Conservation (phyloP, 306 rosid genomes). For the Prunus kanzakura region DNA sequence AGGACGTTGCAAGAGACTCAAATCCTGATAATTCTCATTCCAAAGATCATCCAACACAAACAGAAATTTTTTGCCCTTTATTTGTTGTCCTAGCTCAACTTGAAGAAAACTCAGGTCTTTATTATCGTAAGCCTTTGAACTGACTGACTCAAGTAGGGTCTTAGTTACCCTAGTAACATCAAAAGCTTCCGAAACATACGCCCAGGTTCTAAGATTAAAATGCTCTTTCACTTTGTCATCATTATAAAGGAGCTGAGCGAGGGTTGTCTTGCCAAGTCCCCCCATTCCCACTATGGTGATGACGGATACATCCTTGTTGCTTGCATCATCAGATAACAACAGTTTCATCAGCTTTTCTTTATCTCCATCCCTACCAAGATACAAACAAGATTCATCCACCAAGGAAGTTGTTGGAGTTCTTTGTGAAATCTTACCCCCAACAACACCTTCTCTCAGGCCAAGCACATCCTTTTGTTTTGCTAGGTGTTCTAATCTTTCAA, state of each 20-base stretch:
- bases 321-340: background rate
- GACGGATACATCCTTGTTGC: background rate
- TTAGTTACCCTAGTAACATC: too few species aligned
- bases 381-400: background rate
- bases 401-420: background rate
- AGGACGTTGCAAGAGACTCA: too few species aligned
- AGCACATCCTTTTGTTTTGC: background rate
- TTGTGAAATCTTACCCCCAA: too few species aligned
- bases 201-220: background rate
- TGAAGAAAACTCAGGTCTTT: too few species aligned
- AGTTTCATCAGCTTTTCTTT: background rate
- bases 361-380: background rate
- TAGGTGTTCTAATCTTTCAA: background rate
- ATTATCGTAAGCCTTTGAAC: too few species aligned
- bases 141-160: too few species aligned
- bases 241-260: constrained; percentile 3
- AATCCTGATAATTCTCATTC: too few species aligned
- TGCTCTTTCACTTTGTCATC: background rate
- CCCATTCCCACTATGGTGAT: constrained; percentile 6
- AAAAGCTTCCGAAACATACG: too few species aligned
- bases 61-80: too few species aligned
- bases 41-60: too few species aligned
- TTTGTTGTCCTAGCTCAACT: too few species aligned
- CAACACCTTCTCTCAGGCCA: background rate
- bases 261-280: constrained; percentile 3